phyloP scores from a whole-genome alignment of 805 yeast species.

The Maudiozyma saulgeensis region DNA sequence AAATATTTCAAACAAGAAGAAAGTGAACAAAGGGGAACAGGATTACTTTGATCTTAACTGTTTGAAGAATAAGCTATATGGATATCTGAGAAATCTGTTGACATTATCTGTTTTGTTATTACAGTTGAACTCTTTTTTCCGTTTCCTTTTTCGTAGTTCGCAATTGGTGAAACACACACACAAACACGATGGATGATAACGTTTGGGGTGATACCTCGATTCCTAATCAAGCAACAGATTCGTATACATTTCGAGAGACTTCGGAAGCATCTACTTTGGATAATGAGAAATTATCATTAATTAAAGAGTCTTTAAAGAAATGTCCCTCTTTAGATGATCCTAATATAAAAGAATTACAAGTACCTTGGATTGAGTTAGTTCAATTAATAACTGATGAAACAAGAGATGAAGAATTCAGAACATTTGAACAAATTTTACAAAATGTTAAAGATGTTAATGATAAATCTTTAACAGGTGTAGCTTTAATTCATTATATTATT shows the following conservation, averaged over 20 bases:
- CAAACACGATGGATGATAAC: conserved; percentile 5
- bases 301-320: background rate
- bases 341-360: background rate
- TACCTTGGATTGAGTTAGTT: conserved; percentile 17
- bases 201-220: conserved; percentile 9
- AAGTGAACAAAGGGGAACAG: no score
- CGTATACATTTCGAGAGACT: background rate
- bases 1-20: no score
- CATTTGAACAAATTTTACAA: conserved; percentile 12
- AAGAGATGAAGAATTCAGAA: conserved; percentile 15
- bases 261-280: background rate
- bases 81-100: no score
- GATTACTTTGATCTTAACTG: no score
- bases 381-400: conserved; percentile 16
- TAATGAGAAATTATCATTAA: background rate
- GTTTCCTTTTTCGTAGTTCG: no score
- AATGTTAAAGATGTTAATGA: conserved; percentile 15
- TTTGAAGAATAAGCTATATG: no score
- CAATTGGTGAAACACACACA: no score
- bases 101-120: no score
- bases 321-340: background rate
- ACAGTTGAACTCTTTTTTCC: no score
- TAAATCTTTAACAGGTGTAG: conserved; percentile 31
- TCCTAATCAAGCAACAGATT: background rate
- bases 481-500: conserved; percentile 44